A percentile compares a stretch with the other conserved stretches of the same genome.
These are phyloP conservation scores for Arthrobotrys entomopaga DNA, from an alignment of 2,329 filamentous ascomycete genomes.

Conservation along the genomic window DNA sequence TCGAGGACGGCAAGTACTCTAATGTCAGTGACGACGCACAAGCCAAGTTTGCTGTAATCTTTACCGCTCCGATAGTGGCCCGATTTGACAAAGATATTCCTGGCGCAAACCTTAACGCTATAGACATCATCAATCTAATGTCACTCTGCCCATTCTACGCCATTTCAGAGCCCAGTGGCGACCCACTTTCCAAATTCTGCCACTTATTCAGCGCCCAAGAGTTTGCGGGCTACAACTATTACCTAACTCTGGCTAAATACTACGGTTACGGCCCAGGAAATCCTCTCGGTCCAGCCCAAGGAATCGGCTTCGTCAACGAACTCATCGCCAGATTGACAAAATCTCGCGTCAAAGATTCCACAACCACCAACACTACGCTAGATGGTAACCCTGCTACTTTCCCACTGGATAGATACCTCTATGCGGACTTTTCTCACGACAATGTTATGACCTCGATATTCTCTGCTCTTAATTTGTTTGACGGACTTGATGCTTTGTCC, in stretches of 20 bases:
- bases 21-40: conserved; percentile 67
- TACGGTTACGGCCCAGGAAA: conserved; percentile 83
- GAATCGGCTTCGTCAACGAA: conserved; percentile 88
- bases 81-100: conserved; percentile 76
- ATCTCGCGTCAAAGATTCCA: conserved; percentile 75
- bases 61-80: conserved; percentile 73
- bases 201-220: conserved; percentile 76
- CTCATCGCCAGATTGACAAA: conserved; percentile 81
- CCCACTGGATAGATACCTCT: conserved; percentile 74
- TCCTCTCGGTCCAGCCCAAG: conserved; percentile 81
- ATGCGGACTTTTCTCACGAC: conserved; percentile 92
- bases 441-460: conserved; percentile 84
- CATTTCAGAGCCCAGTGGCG: conserved; percentile 70
- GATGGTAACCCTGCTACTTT: conserved; percentile 76
- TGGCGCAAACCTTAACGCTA: conserved; percentile 71
- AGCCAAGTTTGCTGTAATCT: conserved; percentile 70
- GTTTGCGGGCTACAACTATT: conserved; percentile 84
- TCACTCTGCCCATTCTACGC: conserved; percentile 88
- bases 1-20: conserved; percentile 71
- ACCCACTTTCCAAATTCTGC: conserved; percentile 76
- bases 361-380: conserved; percentile 80
- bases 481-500: conserved; percentile 69
- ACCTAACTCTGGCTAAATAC: conserved; percentile 81
- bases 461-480: conserved; percentile 81
- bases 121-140: conserved; percentile 79